These are phyloP conservation scores for Mallotus nudiflorus DNA, from an alignment of 345 rosid genomes.

Conservation along the genomic window DNA sequence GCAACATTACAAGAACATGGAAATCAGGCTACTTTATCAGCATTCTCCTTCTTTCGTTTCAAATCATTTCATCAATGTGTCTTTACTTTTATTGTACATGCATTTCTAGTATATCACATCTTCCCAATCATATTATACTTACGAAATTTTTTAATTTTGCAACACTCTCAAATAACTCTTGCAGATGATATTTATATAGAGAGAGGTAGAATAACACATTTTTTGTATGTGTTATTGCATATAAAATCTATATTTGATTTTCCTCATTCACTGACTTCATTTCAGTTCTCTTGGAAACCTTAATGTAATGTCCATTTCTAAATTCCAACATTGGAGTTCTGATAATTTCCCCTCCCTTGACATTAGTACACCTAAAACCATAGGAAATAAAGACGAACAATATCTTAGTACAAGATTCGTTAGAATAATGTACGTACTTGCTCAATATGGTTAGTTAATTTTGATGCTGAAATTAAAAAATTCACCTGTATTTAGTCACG, in stretches of 20 bases:
- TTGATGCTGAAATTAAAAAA: background rate
- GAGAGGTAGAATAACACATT: too few species aligned
- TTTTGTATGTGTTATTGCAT: background rate
- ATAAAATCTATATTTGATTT: background rate
- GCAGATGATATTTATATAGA: background rate
- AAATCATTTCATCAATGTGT: background rate
- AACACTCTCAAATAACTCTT: background rate
- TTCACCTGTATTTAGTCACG: constrained; percentile 24
- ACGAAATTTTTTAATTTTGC: background rate
- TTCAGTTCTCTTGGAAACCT: background rate
- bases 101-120: background rate
- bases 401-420: background rate
- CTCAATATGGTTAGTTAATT: too few species aligned
- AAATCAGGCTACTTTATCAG: background rate
- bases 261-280: background rate
- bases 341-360: constrained; percentile 18
- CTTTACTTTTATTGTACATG: background rate
- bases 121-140: background rate
- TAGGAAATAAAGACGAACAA: too few species aligned
- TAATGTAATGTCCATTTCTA: constrained; percentile 19
- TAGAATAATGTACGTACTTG: background rate
- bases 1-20: background rate
- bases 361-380: constrained; percentile 15
- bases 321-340: constrained; percentile 25
- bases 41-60: background rate